Conservation (phyloP, 2,329 filamentous ascomycete species). For the Colletotrichum abscissum region DNA sequence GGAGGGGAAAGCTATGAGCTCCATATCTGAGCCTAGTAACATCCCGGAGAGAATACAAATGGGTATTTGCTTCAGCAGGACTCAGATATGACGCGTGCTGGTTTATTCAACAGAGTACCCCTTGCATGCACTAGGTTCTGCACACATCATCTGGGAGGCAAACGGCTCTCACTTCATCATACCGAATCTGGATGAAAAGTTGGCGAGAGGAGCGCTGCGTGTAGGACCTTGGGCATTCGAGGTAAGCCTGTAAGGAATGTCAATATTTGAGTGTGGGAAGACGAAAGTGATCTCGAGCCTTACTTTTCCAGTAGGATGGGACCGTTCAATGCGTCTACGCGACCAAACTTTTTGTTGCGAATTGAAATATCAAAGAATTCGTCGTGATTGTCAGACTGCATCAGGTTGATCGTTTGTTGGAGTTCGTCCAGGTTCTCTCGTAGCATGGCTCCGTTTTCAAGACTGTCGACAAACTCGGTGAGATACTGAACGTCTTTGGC, state of each 20-base stretch:
- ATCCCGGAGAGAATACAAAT: slow-evolving; percentile 16
- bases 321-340: slow-evolving; percentile 91
- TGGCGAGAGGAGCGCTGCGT: slow-evolving; percentile 73
- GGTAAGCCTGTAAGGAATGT: slow-evolving; percentile 65
- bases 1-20: neutral
- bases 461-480: slow-evolving; percentile 84
- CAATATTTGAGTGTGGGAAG: slow-evolving; percentile 35
- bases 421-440: slow-evolving; percentile 92
- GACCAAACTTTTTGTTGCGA: slow-evolving; percentile 91
- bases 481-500: slow-evolving; percentile 87
- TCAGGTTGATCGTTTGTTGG: slow-evolving; percentile 89
- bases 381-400: slow-evolving; percentile 90
- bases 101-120: neutral
- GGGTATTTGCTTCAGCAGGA: neutral
- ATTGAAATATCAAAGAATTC: slow-evolving; percentile 95
- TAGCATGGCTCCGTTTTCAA: slow-evolving; percentile 87
- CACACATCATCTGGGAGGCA: neutral
- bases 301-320: slow-evolving; percentile 93
- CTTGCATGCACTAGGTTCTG: neutral
- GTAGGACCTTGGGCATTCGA: slow-evolving; percentile 68
- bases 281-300: slow-evolving; percentile 38
- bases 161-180: slow-evolving; percentile 59
- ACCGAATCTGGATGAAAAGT: slow-evolving; percentile 81
- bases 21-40: neutral
- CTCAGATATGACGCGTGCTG: neutral